These are phyloP conservation scores for Gonapodya prolifera DNA, from an alignment of 192 early-diverging fungal species.

Conservation along the genomic window DNA sequence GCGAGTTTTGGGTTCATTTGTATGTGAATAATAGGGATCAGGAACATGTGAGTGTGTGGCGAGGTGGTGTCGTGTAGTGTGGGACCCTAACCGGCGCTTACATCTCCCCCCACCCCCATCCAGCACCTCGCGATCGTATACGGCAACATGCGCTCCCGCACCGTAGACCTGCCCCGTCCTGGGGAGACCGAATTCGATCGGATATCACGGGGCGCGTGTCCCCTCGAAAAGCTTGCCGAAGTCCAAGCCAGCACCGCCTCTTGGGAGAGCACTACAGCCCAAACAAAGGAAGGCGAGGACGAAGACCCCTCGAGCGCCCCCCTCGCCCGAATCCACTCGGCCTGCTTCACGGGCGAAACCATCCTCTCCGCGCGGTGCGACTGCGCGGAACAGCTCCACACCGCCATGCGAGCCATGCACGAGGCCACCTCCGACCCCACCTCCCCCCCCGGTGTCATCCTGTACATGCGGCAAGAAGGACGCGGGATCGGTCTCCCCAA, in stretches of 20 bases:
- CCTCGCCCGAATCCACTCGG: slow-evolving; percentile 86
- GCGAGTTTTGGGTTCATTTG: background rate
- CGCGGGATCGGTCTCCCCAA: slow-evolving; percentile 87
- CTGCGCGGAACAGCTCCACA: slow-evolving; percentile 87
- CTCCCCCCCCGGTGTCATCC: slow-evolving; percentile 82
- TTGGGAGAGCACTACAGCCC: slow-evolving; percentile 11
- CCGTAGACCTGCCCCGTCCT: slow-evolving; percentile 45
- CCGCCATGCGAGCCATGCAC: slow-evolving; percentile 81
- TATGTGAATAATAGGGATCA: background rate
- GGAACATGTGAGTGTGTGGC: too few species aligned
- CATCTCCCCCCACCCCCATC: too few species aligned
- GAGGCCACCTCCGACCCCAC: too few species aligned
- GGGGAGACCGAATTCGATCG: slow-evolving; percentile 72
- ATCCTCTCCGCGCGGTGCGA: slow-evolving; percentile 83
- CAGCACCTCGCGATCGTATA: slow-evolving; percentile 92
- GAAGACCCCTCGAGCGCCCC: slow-evolving; percentile 38
- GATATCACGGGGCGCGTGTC: slow-evolving; percentile 63
- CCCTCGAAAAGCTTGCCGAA: background rate
- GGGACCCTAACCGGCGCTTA: too few species aligned
- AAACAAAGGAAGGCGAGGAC: slow-evolving; percentile 11
- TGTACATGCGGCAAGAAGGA: slow-evolving; percentile 93
- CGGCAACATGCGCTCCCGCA: slow-evolving; percentile 60
- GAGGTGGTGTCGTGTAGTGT: too few species aligned
- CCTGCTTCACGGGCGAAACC: slow-evolving; percentile 95
- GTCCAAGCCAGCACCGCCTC: slow-evolving; percentile 28